Evolutionary conservation across 768 basidiomycete genomes (phyloP).

Genomic region (Candolleomyces eurysporus): DNA sequence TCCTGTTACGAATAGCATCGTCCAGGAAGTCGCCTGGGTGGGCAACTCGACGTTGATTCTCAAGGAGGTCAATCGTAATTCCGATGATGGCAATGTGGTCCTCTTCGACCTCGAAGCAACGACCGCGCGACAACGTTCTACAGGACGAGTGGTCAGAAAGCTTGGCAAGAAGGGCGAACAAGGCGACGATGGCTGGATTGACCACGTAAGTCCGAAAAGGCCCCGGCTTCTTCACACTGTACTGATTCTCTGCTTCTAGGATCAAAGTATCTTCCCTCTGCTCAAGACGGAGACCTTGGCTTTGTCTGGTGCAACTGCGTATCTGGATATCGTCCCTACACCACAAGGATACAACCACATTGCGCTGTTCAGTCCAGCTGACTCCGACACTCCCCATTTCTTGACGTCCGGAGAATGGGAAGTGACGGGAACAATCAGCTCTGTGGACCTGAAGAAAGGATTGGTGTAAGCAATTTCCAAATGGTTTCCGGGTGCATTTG

Average conservation of each 20-base stretch:
- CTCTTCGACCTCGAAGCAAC: slow-evolving; percentile 57
- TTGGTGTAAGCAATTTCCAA: slow-evolving; percentile 58
- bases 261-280: slow-evolving; percentile 61
- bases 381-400: slow-evolving; percentile 68
- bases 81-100: slow-evolving; percentile 76
- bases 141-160: slow-evolving; percentile 64
- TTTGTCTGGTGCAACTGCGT: slow-evolving; percentile 53
- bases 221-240: neutral
- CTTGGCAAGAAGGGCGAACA: slow-evolving; percentile 84
- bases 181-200: slow-evolving; percentile 94
- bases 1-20: slow-evolving; percentile 59
- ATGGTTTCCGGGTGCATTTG: neutral
- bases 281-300: slow-evolving; percentile 29
- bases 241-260: slow-evolving; percentile 32
- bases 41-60: slow-evolving; percentile 68
- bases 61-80: slow-evolving; percentile 86
- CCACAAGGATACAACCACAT: slow-evolving; percentile 87
- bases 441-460: slow-evolving; percentile 64
- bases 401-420: slow-evolving; percentile 91
- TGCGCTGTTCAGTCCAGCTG: slow-evolving; percentile 83
- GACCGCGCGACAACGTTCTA: slow-evolving; percentile 24
- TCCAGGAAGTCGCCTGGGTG: slow-evolving; percentile 89
- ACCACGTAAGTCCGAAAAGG: slow-evolving; percentile 57
- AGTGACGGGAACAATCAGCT: slow-evolving; percentile 71
- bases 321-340: slow-evolving; percentile 88